Conservation (phyloP, 352 stramenopile species). For the Saprolegnia diclina region DNA sequence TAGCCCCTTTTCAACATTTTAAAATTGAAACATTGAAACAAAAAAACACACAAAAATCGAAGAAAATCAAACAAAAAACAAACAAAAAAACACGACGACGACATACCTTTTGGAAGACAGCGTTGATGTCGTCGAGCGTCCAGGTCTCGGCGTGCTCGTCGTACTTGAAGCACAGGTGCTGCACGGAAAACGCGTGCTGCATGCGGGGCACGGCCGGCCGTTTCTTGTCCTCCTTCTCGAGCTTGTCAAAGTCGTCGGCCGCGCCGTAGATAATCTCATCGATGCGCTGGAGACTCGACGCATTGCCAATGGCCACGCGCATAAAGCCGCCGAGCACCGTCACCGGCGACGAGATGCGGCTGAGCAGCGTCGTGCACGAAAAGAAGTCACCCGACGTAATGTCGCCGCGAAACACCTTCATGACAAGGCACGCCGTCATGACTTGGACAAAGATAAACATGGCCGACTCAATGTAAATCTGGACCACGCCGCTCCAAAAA, state of each 20-base stretch:
- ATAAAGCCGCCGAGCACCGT: constrained; percentile 83
- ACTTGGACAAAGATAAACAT: constrained; percentile 88
- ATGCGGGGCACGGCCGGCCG: constrained; percentile 75
- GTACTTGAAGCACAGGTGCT: constrained; percentile 57
- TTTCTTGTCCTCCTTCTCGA: not conserved
- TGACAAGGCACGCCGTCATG: constrained; percentile 76
- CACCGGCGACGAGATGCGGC: constrained; percentile 77
- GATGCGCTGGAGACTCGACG: constrained; percentile 78
- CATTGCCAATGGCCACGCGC: constrained; percentile 84
- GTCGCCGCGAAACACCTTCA: constrained; percentile 71
- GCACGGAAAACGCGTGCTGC: constrained; percentile 64
- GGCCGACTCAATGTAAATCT: constrained; percentile 86
- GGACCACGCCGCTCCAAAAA: constrained; percentile 85
- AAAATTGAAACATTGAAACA: no score
- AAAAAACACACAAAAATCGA: no score
- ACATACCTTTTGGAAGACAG: not conserved
- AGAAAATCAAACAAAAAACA: no score
- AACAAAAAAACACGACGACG: no score
- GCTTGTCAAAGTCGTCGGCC: not conserved
- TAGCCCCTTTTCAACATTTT: no score
- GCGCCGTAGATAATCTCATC: constrained; percentile 46
- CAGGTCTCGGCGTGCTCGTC: not conserved
- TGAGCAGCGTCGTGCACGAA: constrained; percentile 69
- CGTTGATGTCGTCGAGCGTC: constrained; percentile 34
- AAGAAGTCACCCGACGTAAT: constrained; percentile 79